These are phyloP conservation scores for Penicillium odoratum DNA, from an alignment of 495 filamentous ascomycete species.

Conservation along the genomic window DNA sequence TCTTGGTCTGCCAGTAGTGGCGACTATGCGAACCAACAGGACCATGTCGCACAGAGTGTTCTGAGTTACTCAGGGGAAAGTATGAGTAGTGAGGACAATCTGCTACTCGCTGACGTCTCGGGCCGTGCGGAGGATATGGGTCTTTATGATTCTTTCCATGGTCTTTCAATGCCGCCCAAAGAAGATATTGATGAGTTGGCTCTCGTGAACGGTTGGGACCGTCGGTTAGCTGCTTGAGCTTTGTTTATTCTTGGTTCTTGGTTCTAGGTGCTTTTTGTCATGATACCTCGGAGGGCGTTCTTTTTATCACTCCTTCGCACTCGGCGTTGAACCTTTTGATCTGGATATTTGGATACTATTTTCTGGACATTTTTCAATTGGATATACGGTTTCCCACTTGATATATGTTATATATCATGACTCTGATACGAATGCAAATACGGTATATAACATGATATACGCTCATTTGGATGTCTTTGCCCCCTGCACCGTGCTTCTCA, in stretches of 20 bases:
- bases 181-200: constrained; percentile 39
- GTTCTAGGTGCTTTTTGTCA: constrained; percentile 8
- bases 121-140: constrained; percentile 32
- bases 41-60: constrained; percentile 61
- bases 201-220: constrained; percentile 37
- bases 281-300: constrained; percentile 16
- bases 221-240: constrained; percentile 39
- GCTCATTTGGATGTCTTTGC: background rate
- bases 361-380: background rate
- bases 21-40: constrained; percentile 33
- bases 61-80: constrained; percentile 78
- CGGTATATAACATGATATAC: background rate
- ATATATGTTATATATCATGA: constrained; percentile 1
- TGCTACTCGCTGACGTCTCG: constrained; percentile 23
- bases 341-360: background rate
- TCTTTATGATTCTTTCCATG: constrained; percentile 45
- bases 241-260: background rate
- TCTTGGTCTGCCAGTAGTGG: constrained; percentile 46
- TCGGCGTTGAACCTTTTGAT: background rate
- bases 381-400: background rate
- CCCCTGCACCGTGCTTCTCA: background rate
- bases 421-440: background rate
- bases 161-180: constrained; percentile 47
- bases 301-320: constrained; percentile 2
- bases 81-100: constrained; percentile 52